Evolutionary conservation across 106 monocot genomes (phyloP), one percentile per base, ranked within the genome.

Genomic region (Allium fistulosum): DNA sequence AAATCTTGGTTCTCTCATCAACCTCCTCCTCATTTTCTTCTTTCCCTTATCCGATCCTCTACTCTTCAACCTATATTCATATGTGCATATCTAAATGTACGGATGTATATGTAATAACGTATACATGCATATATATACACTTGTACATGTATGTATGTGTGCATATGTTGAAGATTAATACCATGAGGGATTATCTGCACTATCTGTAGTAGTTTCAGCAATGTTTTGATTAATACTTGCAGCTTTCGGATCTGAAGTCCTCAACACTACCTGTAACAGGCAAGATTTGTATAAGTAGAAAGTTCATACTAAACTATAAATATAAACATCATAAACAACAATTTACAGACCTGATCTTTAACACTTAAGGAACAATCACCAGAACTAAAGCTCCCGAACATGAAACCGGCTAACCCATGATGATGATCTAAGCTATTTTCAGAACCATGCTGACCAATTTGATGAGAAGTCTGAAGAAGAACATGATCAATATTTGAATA

Each of bases 1-100:
- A 51, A 90, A 90, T 70, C 90, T 90, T 2, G 90, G 90, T 58
- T 85, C 86, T 56, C 90, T 85, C 73, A 86, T 80, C 75, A 37
- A 5, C 37, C 76, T 90, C 76, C 90, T 85, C 68, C 85, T 86
- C 57, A 73, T 69, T 76, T 90, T 90, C 67, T 78, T 60, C 74
- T 86, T 90, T 18, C 85, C 72, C 63, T 77, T 90, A 16, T 85
- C 89, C 57, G 49, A 11, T 17, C 46, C 22, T 8, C 76, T 48
- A 17, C 67, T 68, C 77, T 77, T 87, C 87, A 73, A 87, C 87
- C 87, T 87, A 15, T 5, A 37, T 37, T 37, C 5, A 37, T 37
- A 37, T 37, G 5, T 37, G 5, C 37, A 37, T 4, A 11, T 26
- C 2, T 17, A 1, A 27, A 12, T 47, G n/a, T 46, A 12, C 4